Evolutionary conservation across 805 yeast species (phyloP).

Genomic region (Lachancea waltii): DNA sequence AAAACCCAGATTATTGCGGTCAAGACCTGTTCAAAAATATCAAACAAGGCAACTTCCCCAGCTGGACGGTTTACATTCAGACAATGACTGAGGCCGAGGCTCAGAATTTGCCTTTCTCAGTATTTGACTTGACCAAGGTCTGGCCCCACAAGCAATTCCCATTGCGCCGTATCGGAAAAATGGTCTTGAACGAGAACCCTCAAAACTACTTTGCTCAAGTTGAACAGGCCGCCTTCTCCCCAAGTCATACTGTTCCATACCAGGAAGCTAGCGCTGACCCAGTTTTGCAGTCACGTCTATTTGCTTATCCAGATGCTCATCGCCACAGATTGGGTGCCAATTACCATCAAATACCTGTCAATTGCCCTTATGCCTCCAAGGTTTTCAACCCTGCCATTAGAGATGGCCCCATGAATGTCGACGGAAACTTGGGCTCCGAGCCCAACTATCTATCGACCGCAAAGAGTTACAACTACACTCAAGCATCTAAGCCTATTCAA

Average conservation of each 20-base stretch:
- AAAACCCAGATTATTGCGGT: slow-evolving; percentile 77
- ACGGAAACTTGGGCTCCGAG: slow-evolving; percentile 66
- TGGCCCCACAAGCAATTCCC: slow-evolving; percentile 91
- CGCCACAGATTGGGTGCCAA: slow-evolving; percentile 72
- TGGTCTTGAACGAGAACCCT: slow-evolving; percentile 76
- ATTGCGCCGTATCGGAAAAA: slow-evolving; percentile 75
- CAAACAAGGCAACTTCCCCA: slow-evolving; percentile 69
- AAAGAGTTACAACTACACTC: slow-evolving; percentile 32
- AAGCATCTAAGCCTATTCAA: slow-evolving; percentile 36
- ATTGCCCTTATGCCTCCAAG: slow-evolving; percentile 62
- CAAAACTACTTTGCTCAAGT: slow-evolving; percentile 81
- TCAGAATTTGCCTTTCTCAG: slow-evolving; percentile 66
- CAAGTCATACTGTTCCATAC: slow-evolving; percentile 79
- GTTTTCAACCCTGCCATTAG: slow-evolving; percentile 66
- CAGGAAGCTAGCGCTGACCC: slow-evolving; percentile 82
- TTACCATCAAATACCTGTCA: slow-evolving; percentile 82
- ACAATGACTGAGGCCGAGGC: slow-evolving; percentile 83
- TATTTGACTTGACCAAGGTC: slow-evolving; percentile 84
- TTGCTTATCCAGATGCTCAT: slow-evolving; percentile 80
- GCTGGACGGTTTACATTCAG: slow-evolving; percentile 83
- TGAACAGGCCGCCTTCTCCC: slow-evolving; percentile 82
- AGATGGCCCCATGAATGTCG: slow-evolving; percentile 71
- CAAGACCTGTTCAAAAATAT: slow-evolving; percentile 75
- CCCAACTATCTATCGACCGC: slow-evolving; percentile 66
- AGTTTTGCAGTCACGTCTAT: slow-evolving; percentile 72